Evolutionary conservation across 1,139 yeast genomes (phyloP), one percentile per base, ranked within the genome.

Genomic region (Hemisphaericaspora xylofermentans): DNA sequence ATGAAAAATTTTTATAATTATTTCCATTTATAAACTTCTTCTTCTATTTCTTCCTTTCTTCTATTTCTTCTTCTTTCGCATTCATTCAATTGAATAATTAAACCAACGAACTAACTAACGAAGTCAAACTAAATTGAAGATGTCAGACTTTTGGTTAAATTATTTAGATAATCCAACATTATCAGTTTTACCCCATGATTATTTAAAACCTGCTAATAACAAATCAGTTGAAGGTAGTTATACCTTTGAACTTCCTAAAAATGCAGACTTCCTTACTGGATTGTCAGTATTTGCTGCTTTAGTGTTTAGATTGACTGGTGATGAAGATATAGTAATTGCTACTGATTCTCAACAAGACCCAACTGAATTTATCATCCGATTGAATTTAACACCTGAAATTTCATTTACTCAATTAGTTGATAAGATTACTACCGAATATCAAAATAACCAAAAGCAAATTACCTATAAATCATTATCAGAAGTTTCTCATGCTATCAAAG

Each of bases 261-360:
- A 32, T 2, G 28, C 31, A 12, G 40, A 46, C 3, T 86, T 84
- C 58, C 59, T 73, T 24, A 63, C 76, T 16, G 81, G 84, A 0
- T 71, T 88, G 44, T 71, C 95, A n/a, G 78, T 78, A 1, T 87
- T 84, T 66, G 80, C 84, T 21, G 79, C 84, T 2, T 71, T 93
- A 43, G 74, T 88, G 30, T 84, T 78, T 63, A 76, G 98, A 58
- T 71, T 88, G 42, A 85, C 97, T 4, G 98, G 97, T 21, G 98
- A 93, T 58, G 97, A 89, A 49, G 98, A 93, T 56, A 82, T 93
- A 41, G 83, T 86, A n/a, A 66, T 93, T 47, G 88, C 95, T 21
- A 80, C 94, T 1, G 82, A 81, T 45, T 62, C 72, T 13, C 58
- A 64, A 33, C 63, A 68, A 18, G 54, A 58, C 8, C 57, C 58